Base-by-base conservation (phyloP, 1,284 basidiomycete species). In the Cutaneotrichosporon arboriforme region DNA sequence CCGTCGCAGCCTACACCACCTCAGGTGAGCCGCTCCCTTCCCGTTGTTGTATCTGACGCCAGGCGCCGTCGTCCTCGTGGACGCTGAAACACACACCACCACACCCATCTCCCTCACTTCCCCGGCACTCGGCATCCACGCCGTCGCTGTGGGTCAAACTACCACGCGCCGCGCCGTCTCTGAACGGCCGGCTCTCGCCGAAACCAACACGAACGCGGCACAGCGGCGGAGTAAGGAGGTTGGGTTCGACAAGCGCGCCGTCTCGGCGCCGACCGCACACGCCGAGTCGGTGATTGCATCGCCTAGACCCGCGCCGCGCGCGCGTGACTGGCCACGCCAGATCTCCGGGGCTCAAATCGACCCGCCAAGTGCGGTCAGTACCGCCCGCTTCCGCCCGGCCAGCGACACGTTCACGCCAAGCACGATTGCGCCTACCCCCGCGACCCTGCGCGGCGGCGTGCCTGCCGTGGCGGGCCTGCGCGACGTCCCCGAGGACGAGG, bases 1-100 rank as follows among this genome's bases (percentile, higher is more conserved):
- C 52, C 7, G 42, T 64, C 10, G 62, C 59, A 1, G 60, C 43
- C 13, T 49, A 55, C 15, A 53, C 56, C 0, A 36, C 48, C 2
- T 31, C 34, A 8, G 47, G 47, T 49, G 46, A 8, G 46, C n/a
- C n/a, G n/a, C n/a, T n/a, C n/a, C n/a, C n/a, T n/a, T n/a, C n/a
- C n/a, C n/a, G n/a, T n/a, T n/a, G n/a, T n/a, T n/a, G n/a, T 2
- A 44, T 38, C 47, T 49, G 31, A 49, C 39, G 9, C 18, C 37
- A 49, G 48, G 48, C 33, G 10, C 5, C 9, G 18, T 42, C 15
- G 15, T 49, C 18, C 20, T 49, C 8, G 20, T 26, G 15, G 40
- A 42, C n/a, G 38, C 57, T 33, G 58, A 58, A 33, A 50, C 59
- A 2, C 40, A 57, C 36, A 38, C 41, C 4, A 15, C 50, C 14